These are phyloP conservation scores for Pythium dissimile DNA, from an alignment of 352 stramenopile genomes.

Conservation along the genomic window DNA sequence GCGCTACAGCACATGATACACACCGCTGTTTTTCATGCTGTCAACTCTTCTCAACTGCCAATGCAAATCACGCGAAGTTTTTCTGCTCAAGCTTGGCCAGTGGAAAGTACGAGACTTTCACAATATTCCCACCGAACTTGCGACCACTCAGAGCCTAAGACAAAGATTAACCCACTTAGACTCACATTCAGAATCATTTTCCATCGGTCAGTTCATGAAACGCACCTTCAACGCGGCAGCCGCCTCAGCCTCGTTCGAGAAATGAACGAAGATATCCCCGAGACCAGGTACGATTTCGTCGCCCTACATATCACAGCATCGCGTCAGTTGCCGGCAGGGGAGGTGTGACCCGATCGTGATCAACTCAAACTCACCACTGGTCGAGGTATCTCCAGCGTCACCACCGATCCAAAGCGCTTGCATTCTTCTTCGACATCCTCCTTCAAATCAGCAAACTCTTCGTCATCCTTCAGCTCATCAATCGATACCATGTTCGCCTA, in stretches of 20 bases:
- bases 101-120: slow-evolving; percentile 77
- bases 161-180: slow-evolving; percentile 3
- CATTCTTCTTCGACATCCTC: slow-evolving; percentile 89
- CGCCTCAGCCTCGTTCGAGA: slow-evolving; percentile 52
- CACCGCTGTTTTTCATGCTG: slow-evolving; percentile 8
- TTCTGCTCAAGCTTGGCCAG: slow-evolving; percentile 69
- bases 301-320: slow-evolving; percentile 34
- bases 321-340: neutral
- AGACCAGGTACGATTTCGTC: slow-evolving; percentile 51
- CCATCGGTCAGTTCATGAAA: no score
- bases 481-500: slow-evolving; percentile 81
- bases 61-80: slow-evolving; percentile 47
- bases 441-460: slow-evolving; percentile 84
- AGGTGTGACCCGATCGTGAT: neutral
- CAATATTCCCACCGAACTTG: slow-evolving; percentile 86
- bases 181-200: neutral
- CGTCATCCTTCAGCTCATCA: slow-evolving; percentile 82
- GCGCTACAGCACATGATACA: slow-evolving; percentile 23
- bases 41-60: neutral
- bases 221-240: slow-evolving; percentile 69
- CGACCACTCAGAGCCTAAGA: slow-evolving; percentile 70
- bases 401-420: slow-evolving; percentile 79
- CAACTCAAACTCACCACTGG: slow-evolving; percentile 71
- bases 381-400: slow-evolving; percentile 72
- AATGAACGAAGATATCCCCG: slow-evolving; percentile 82